Evolutionary conservation across 106 monocot species (phyloP), one percentile per base, ranked within the genome.

Genomic region (Triglochin maritima): DNA sequence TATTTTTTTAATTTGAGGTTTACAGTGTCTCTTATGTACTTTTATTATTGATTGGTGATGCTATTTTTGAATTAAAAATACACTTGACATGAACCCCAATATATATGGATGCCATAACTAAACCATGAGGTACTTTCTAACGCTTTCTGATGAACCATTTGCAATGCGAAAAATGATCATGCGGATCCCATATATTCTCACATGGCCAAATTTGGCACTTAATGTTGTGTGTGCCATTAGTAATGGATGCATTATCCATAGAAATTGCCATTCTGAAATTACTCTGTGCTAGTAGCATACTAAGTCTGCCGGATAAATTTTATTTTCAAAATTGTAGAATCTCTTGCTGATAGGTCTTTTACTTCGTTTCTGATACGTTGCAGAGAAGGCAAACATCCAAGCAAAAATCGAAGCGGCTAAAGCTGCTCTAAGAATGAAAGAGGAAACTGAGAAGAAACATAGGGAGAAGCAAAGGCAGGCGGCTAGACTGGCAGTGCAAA

Each of bases 391-490:
- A 60, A 79, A 69, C 62, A 81, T 86, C 57, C 79, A 81, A 59
- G 86, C 83, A 14, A 67, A 83, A 67, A 61, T 84, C n/a, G 81
- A 69, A 61, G 83, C 80, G 53, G 72, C 76, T 14, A 71, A 79
- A 45, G 71, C 65, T 56, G 75, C 80, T 8, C 78, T 78, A 56
- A 46, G 44, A 69, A 64, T 29, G 66, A 85, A 79, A 63, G 67
- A 67, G 46, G 79, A 83, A 71, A 66, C 72, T 56, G 80, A 83
- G 55, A 9, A 54, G 41, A 85, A 56, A 70, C 82, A 81, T 64
- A 86, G 83, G 57, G 81, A 86, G 62, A 73, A 59, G 52, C 77
- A 81, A 80, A 84, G 90, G 61, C 77, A 79, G 70, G 86, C 79
- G 57, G 83, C 90, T 71, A 83, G 90, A 3, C 10, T 84, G 55